These are phyloP conservation scores for Xylaria sp. DNA, from an alignment of 2,329 filamentous ascomycete genomes.

Conservation along the genomic window DNA sequence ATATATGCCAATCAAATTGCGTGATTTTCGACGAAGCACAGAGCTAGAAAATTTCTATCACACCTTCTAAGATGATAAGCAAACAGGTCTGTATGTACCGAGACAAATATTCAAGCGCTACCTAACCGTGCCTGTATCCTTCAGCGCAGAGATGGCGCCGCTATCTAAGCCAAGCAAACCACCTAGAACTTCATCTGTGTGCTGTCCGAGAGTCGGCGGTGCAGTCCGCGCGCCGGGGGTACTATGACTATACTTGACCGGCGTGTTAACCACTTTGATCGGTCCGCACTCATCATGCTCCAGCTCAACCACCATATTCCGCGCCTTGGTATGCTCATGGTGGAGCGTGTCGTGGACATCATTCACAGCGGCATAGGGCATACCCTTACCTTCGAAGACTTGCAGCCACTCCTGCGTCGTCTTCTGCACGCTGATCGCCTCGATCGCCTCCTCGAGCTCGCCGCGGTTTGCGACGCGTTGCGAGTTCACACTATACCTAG, in stretches of 20 bases:
- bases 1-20: no score
- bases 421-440: conserved; percentile 75
- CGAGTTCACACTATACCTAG: conserved; percentile 69
- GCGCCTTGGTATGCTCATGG: conserved; percentile 84
- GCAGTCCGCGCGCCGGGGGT: conserved; percentile 78
- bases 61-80: no score
- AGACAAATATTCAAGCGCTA: conserved; percentile 41
- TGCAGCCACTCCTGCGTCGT: conserved; percentile 90
- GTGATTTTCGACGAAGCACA: no score
- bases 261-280: conserved; percentile 91
- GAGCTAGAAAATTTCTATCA: no score
- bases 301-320: conserved; percentile 89
- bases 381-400: conserved; percentile 85
- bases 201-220: conserved; percentile 87
- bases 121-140: conserved; percentile 72
- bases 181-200: conserved; percentile 80
- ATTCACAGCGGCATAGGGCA: conserved; percentile 96
- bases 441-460: conserved; percentile 81
- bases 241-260: conserved; percentile 91
- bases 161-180: conserved; percentile 70
- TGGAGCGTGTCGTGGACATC: conserved; percentile 86
- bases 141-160: conserved; percentile 70
- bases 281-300: conserved; percentile 85
- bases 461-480: conserved; percentile 75
- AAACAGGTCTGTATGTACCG: background rate